Evolutionary conservation across 306 rosid genomes (phyloP).

Genomic region (Elaeagnus macrophylla): DNA sequence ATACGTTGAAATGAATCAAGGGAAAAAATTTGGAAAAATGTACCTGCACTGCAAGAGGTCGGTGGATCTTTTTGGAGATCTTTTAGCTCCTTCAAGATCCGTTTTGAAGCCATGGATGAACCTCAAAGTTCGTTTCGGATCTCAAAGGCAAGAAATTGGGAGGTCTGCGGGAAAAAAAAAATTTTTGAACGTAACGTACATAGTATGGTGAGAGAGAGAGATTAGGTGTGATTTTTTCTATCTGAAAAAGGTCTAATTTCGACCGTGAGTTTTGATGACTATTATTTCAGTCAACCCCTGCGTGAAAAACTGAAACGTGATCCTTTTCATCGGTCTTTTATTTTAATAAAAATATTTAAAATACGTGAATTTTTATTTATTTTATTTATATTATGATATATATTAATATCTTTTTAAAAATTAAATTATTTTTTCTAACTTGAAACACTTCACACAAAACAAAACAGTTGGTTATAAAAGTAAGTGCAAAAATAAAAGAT

Average conservation of each 20-base stretch:
- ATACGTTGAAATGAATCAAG: background rate
- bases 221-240: slow-evolving; percentile 9
- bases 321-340: too few relatives aligned
- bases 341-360: too few relatives aligned
- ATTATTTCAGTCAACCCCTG: too few relatives aligned
- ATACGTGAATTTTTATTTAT: too few relatives aligned
- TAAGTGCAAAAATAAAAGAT: too few relatives aligned
- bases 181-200: slow-evolving; percentile 13
- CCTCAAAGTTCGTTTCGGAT: slow-evolving; percentile 32
- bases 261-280: slow-evolving; percentile 17
- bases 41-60: slow-evolving; percentile 85
- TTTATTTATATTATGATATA: too few relatives aligned
- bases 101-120: slow-evolving; percentile 68
- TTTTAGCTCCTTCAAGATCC: slow-evolving; percentile 84
- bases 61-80: slow-evolving; percentile 88
- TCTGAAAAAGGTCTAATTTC: background rate
- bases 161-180: background rate
- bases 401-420: too few relatives aligned
- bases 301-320: too few relatives aligned
- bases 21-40: slow-evolving; percentile 1
- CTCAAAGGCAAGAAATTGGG: slow-evolving; percentile 17
- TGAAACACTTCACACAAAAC: too few relatives aligned
- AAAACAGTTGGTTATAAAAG: too few relatives aligned
- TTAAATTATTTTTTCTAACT: too few relatives aligned
- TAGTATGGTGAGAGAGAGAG: background rate